Evolutionary conservation across 129 eudicot genomes (phyloP).

Genomic region (Daucus carota): DNA sequence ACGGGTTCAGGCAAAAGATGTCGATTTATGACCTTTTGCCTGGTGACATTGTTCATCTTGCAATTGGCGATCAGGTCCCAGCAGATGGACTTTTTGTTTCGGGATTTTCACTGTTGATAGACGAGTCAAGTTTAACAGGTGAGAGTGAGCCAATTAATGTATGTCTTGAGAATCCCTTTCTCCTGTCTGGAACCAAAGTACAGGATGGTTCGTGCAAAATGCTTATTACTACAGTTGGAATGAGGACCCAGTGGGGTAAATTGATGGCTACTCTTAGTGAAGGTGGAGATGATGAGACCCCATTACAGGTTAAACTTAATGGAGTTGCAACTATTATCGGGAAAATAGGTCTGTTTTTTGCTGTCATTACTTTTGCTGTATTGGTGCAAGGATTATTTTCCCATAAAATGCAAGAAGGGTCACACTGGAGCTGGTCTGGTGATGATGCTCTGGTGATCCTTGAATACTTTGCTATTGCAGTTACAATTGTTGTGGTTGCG

Average conservation of each 20-base stretch:
- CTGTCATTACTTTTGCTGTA: constrained; percentile 85
- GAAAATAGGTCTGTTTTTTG: constrained; percentile 84
- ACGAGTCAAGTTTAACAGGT: constrained; percentile 89
- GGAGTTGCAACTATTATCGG: constrained; percentile 98
- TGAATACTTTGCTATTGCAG: constrained; percentile 91
- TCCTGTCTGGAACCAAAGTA: constrained; percentile 86
- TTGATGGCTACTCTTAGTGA: constrained; percentile 89
- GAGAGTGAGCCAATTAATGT: constrained; percentile 78
- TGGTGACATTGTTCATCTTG: constrained; percentile 92
- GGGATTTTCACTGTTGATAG: constrained; percentile 66
- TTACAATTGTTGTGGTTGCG: constrained; percentile 90
- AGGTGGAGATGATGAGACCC: constrained; percentile 97
- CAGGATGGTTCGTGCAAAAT: constrained; percentile 87
- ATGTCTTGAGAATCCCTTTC: constrained; percentile 53
- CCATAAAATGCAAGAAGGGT: constrained; percentile 50
- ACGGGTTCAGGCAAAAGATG: constrained; percentile 74
- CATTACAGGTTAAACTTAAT: constrained; percentile 83
- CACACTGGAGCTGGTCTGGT: constrained; percentile 68
- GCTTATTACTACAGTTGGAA: constrained; percentile 89
- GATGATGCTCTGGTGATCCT: constrained; percentile 77
- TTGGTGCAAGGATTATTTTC: constrained; percentile 61
- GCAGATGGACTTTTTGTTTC: constrained; percentile 87
- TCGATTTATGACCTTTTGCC: constrained; percentile 76
- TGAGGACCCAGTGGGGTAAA: constrained; percentile 98
- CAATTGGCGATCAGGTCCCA: constrained; percentile 88